Conservation (phyloP, 768 basidiomycete genomes). For the Suillus hirtellus region DNA sequence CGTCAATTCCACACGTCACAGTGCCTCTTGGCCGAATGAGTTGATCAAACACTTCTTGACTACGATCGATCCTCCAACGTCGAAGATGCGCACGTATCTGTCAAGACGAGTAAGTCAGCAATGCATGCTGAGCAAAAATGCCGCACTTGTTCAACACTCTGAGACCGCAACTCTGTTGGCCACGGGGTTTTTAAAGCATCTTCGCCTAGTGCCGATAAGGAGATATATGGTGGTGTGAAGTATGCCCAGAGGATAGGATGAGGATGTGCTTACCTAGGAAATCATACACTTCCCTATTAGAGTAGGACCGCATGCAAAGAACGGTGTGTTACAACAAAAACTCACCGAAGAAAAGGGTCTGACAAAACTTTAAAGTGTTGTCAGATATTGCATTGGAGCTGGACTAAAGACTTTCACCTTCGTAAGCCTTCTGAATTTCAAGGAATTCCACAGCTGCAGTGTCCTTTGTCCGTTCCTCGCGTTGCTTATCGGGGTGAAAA, state of each 20-base stretch:
- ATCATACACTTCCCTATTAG: conserved; percentile 70
- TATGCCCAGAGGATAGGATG: conserved; percentile 11
- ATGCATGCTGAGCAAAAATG: background rate
- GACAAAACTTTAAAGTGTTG: conserved; percentile 52
- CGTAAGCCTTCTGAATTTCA: conserved; percentile 81
- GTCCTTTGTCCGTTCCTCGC: conserved; percentile 51
- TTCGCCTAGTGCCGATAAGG: conserved; percentile 26
- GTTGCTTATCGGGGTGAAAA: conserved; percentile 86
- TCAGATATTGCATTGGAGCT: background rate
- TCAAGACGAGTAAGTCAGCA: conserved; percentile 1
- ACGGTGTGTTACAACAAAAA: conserved; percentile 8
- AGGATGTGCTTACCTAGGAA: conserved; percentile 50
- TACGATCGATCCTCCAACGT: conserved; percentile 40
- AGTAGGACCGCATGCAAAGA: conserved; percentile 16
- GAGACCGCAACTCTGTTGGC: conserved; percentile 45
- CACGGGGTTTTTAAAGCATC: conserved; percentile 44
- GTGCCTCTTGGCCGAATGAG: conserved; percentile 47
- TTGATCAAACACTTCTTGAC: conserved; percentile 38
- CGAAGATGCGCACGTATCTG: conserved; percentile 50
- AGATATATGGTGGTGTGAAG: background rate
- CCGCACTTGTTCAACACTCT: conserved; percentile 49
- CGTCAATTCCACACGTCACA: conserved; percentile 48
- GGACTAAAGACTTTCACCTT: conserved; percentile 45
- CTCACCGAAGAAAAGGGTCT: conserved; percentile 69
- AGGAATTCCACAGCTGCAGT: conserved; percentile 69